Conservation (phyloP, 2,329 filamentous ascomycete genomes). For the Apiospora rasikravindrae region DNA sequence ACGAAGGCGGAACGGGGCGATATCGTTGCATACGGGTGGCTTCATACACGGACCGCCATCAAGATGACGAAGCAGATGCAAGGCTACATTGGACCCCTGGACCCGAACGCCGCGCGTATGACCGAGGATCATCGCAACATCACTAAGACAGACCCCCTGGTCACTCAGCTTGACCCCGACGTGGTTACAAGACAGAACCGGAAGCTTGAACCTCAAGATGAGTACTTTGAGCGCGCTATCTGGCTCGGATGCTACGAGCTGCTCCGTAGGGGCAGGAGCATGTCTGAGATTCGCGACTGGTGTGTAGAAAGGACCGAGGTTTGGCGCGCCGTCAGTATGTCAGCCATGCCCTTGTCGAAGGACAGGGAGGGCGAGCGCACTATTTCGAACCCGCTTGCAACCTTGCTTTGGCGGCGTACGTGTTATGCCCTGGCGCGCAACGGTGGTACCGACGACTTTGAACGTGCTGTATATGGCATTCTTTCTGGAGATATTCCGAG, state of each 20-base stretch:
- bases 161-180: slow-evolving; percentile 93
- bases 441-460: slow-evolving; percentile 74
- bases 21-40: slow-evolving; percentile 86
- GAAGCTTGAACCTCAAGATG: slow-evolving; percentile 79
- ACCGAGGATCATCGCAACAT: slow-evolving; percentile 61
- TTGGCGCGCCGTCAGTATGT: slow-evolving; percentile 87
- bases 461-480: slow-evolving; percentile 88
- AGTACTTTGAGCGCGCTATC: slow-evolving; percentile 86
- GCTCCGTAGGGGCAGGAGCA: slow-evolving; percentile 79
- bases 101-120: slow-evolving; percentile 64
- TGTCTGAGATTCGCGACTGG: slow-evolving; percentile 80
- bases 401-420: slow-evolving; percentile 77
- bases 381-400: slow-evolving; percentile 50
- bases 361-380: slow-evolving; percentile 48
- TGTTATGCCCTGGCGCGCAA: slow-evolving; percentile 75
- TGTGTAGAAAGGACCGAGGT: slow-evolving; percentile 83
- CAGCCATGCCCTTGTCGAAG: slow-evolving; percentile 68
- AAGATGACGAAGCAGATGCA: slow-evolving; percentile 87
- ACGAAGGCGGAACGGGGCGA: slow-evolving; percentile 78
- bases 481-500: slow-evolving; percentile 84
- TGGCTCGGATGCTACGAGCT: slow-evolving; percentile 97
- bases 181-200: slow-evolving; percentile 80
- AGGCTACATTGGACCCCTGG: slow-evolving; percentile 67
- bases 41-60: slow-evolving; percentile 87
- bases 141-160: slow-evolving; percentile 66